A percentile compares a stretch with the other conserved stretches of the same genome.
Evolutionary conservation across 805 yeast species (phyloP).

Genomic region (Wickerhamiella siamensis): DNA sequence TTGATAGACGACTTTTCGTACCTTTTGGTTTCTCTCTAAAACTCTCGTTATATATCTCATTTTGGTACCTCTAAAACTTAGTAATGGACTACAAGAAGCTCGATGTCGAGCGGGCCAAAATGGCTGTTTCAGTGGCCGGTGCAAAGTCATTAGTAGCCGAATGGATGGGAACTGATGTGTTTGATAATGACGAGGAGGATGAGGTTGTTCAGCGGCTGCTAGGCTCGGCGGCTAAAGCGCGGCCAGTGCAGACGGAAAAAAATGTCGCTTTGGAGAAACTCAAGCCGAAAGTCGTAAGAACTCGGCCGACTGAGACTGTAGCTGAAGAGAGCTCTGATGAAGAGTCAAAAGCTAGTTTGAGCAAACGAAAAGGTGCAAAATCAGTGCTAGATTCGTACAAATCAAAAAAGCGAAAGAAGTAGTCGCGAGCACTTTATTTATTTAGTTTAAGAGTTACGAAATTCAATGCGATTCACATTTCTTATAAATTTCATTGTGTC

Average conservation of each 20-base stretch:
- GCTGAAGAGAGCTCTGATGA: constrained; percentile 9
- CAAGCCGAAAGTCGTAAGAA: background rate
- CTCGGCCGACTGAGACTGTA: background rate
- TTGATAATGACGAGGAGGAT: constrained; percentile 6
- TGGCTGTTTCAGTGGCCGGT: constrained; percentile 11
- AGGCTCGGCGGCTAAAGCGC: background rate
- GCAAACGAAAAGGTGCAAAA: background rate
- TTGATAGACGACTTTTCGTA: background rate
- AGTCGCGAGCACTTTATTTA: too few relatives aligned
- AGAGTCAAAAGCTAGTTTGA: constrained; percentile 7
- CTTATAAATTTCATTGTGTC: too few relatives aligned
- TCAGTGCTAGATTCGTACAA: constrained; percentile 13
- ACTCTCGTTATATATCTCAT: background rate
- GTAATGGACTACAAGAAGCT: constrained; percentile 10
- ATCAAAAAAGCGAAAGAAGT: constrained; percentile 2
- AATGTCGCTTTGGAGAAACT: background rate
- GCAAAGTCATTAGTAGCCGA: constrained; percentile 13
- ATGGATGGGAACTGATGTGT: constrained; percentile 13
- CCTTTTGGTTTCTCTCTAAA: background rate
- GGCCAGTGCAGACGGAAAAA: background rate
- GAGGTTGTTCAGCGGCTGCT: background rate
- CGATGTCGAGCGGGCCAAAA: constrained; percentile 15
- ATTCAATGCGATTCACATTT: too few relatives aligned
- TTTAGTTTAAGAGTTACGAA: too few relatives aligned
- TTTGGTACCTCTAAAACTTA: background rate